Evolutionary conservation across 1,284 basidiomycete species (phyloP), one percentile per base, ranked within the genome.

Genomic region (Microbotryum intermedium): DNA sequence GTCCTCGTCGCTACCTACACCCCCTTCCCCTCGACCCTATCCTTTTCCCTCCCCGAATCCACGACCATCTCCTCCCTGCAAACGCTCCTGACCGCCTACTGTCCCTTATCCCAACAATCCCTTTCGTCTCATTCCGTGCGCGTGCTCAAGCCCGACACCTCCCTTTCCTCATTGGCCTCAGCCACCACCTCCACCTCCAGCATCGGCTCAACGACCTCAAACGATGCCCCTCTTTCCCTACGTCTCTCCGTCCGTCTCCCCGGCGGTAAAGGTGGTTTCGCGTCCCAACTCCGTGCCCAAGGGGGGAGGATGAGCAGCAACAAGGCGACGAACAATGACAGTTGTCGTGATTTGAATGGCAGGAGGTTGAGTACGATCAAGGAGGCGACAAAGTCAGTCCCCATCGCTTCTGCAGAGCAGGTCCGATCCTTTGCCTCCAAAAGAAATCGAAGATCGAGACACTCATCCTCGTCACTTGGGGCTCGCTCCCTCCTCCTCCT

Each of bases 211-310:
- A n/a, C n/a, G n/a, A 74, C 75, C 66, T 66, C 62, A 16, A 69
- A 76, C 57, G 74, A 75, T 10, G 55, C 49, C 2, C 58, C 65
- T 25, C 47, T 78, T 39, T 62, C 73, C 26, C 63, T 79, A n/a
- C 69, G 73, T 13, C 70, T 76, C 16, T 58, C 63, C 2, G 67
- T 67, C 58, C 65, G 85, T 34, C 73, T 94, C 11, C 79, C 80
- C 11, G 94, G 94, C 62, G 95, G 95, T 51, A 98, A 98, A 76
- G 94, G 95, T 72, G 94, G 94, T 54, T 98, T 99, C 73, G 94
- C 95, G 9, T 88, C 87, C 26, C 92, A 97, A 79, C 81, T 99
- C 65, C 84, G 94, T 73, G 94, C 95, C 0, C 92, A 93, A 23
- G 94, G 94, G 68, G 94, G 94, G 10, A 84, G 93, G 47, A 99